Conservation (phyloP, 2,329 filamentous ascomycete species). For the Dothistroma pini region DNA sequence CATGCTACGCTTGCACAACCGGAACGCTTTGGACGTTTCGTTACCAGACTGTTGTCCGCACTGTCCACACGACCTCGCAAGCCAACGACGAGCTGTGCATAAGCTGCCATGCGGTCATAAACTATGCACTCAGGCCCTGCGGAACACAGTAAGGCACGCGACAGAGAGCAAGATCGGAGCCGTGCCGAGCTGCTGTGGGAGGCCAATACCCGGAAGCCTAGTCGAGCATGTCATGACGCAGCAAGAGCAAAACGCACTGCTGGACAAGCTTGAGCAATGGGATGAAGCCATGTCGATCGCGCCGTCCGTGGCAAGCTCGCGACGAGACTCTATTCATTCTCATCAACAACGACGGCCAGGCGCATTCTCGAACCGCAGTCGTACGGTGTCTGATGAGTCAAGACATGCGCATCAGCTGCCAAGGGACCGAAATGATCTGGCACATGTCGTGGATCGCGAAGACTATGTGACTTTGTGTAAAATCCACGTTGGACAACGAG, state of each 20-base stretch:
- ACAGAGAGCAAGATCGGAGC: conserved; percentile 30
- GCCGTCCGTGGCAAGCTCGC: conserved; percentile 16
- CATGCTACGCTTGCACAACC: conserved; percentile 27
- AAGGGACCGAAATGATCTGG: conserved; percentile 19
- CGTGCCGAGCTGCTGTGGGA: conserved; percentile 41
- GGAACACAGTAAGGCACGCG: conserved; percentile 37
- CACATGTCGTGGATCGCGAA: conserved; percentile 23
- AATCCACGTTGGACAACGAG: conserved; percentile 30
- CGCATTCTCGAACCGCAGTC: conserved; percentile 6
- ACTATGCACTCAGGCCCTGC: conserved; percentile 33
- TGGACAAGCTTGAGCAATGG: conserved; percentile 33
- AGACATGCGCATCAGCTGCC: conserved; percentile 11
- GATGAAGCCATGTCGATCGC: conserved; percentile 27
- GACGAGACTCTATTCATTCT: conserved; percentile 13
- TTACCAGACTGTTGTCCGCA: conserved; percentile 31
- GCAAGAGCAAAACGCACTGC: conserved; percentile 37
- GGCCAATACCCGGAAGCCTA: conserved; percentile 38
- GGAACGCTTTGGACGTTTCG: conserved; percentile 27
- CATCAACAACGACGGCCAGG: conserved; percentile 6
- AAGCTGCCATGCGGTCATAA: conserved; percentile 35
- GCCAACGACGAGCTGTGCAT: conserved; percentile 29
- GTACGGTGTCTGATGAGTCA: conserved; percentile 21
- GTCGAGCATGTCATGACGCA: conserved; percentile 39
- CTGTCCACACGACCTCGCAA: conserved; percentile 28
- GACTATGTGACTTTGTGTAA: conserved; percentile 28